Evolutionary conservation across 2,329 filamentous ascomycete species (phyloP).

Genomic region (Exophiala oligosperma): DNA sequence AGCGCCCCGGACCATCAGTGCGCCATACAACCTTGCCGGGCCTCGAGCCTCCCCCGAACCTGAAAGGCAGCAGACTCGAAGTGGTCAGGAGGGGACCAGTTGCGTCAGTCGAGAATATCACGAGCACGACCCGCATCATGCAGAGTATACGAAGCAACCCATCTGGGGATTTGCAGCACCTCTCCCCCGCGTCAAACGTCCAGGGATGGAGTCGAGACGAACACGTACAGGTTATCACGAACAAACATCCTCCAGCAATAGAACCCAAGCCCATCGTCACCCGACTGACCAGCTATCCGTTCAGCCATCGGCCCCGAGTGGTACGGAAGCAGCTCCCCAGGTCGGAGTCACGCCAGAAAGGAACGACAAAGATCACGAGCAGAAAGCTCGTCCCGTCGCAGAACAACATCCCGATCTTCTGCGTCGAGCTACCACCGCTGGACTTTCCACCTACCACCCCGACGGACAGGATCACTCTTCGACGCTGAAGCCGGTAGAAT

Average conservation of each 20-base stretch:
- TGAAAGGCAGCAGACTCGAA: neutral
- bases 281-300: neutral
- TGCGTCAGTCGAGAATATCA: conserved; percentile 10
- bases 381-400: neutral
- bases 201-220: conserved; percentile 5
- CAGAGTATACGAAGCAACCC: conserved; percentile 1
- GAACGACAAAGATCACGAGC: neutral
- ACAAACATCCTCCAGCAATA: neutral
- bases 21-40: neutral
- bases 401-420: conserved; percentile 9
- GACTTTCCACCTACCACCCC: conserved; percentile 3
- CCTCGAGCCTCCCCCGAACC: neutral
- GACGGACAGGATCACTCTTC: neutral
- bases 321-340: conserved; percentile 2
- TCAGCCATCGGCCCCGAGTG: conserved; percentile 3
- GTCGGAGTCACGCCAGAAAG: conserved; percentile 9
- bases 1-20: neutral
- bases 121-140: conserved; percentile 5
- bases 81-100: neutral
- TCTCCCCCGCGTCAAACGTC: conserved; percentile 14
- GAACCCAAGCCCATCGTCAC: neutral
- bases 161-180: conserved; percentile 17
- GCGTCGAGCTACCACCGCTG: conserved; percentile 14
- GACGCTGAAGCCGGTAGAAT: neutral
- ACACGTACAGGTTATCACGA: neutral